phyloP scores from a whole-genome alignment of 2,329 filamentous ascomycete species.

The Huntiella moniliformis region DNA sequence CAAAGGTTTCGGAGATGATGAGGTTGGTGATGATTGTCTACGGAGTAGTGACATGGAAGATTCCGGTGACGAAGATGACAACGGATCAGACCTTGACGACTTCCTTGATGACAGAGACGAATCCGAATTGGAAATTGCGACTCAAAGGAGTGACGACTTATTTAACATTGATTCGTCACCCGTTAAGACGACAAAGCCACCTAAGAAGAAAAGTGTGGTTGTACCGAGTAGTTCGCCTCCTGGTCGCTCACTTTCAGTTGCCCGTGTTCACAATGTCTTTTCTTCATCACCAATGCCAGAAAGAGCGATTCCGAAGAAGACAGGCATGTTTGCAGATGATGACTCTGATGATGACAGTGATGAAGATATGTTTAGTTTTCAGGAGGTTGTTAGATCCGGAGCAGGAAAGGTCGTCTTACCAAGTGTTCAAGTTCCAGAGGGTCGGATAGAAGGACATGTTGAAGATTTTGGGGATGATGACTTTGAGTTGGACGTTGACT shows the following conservation, averaged over 20 bases:
- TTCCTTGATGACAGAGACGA: slow-evolving; percentile 9
- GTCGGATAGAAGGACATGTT: background rate
- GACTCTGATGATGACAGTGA: background rate
- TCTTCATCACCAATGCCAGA: background rate
- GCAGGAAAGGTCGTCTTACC: background rate
- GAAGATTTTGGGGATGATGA: slow-evolving; percentile 6
- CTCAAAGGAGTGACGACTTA: slow-evolving; percentile 1
- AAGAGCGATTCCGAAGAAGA: background rate
- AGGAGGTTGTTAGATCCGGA: background rate
- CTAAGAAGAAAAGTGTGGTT: slow-evolving; percentile 2
- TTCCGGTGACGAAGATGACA: slow-evolving; percentile 11
- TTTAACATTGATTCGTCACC: background rate
- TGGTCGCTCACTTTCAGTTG: background rate
- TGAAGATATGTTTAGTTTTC: slow-evolving; percentile 1
- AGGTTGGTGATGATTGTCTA: slow-evolving; percentile 10
- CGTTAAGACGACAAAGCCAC: background rate
- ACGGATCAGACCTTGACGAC: slow-evolving; percentile 11
- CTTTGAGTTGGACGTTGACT: slow-evolving; percentile 8
- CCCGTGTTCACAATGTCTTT: background rate
- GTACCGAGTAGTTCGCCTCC: background rate
- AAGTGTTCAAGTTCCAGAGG: background rate
- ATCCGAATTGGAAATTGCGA: slow-evolving; percentile 1
- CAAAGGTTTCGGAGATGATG: slow-evolving; percentile 4
- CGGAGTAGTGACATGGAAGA: slow-evolving; percentile 11
- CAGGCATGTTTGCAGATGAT: background rate